A percentile compares a stretch with the other conserved stretches of the same genome.
Evolutionary conservation across 1,139 yeast genomes (phyloP).

Genomic region (Blastobotrys elegans): DNA sequence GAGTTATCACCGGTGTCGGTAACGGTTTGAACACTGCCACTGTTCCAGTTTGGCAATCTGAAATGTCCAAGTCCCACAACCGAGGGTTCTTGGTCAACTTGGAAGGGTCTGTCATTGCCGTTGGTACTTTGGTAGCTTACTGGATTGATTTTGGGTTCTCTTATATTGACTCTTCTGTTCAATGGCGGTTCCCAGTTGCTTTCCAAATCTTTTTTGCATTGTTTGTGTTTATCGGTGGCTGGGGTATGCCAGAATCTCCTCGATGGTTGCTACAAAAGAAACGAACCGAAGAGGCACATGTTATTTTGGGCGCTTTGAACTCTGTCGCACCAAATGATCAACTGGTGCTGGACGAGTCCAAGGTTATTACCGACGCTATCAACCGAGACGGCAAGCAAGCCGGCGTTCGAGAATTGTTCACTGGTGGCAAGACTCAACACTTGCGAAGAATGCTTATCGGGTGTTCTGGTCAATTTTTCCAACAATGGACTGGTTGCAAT

Average conservation of each 20-base stretch:
- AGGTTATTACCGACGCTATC: conserved; percentile 23
- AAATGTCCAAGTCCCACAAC: conserved; percentile 65
- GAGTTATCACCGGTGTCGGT: conserved; percentile 74
- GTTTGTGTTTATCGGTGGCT: conserved; percentile 20
- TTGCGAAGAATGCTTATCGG: conserved; percentile 44
- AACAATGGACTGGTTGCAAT: conserved; percentile 67
- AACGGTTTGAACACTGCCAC: conserved; percentile 78
- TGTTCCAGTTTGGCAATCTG: conserved; percentile 81
- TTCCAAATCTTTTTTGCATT: conserved; percentile 33
- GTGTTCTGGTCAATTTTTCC: conserved; percentile 45
- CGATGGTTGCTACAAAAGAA: conserved; percentile 45
- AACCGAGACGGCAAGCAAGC: conserved; percentile 19
- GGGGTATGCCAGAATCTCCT: conserved; percentile 45
- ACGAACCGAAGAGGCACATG: conserved; percentile 38
- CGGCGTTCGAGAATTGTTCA: conserved; percentile 44
- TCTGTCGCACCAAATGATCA: conserved; percentile 13
- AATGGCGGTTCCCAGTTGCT: conserved; percentile 42
- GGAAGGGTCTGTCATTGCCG: conserved; percentile 69
- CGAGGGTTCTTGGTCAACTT: conserved; percentile 69
- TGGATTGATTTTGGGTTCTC: conserved; percentile 60
- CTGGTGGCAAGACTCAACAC: conserved; percentile 47
- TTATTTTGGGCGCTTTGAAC: conserved; percentile 40
- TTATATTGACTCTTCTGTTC: conserved; percentile 45
- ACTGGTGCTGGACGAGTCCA: conserved; percentile 22
- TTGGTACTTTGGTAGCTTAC: conserved; percentile 70